Conservation (phyloP, 2,329 filamentous ascomycete genomes). For the Pyrenophora teres region DNA sequence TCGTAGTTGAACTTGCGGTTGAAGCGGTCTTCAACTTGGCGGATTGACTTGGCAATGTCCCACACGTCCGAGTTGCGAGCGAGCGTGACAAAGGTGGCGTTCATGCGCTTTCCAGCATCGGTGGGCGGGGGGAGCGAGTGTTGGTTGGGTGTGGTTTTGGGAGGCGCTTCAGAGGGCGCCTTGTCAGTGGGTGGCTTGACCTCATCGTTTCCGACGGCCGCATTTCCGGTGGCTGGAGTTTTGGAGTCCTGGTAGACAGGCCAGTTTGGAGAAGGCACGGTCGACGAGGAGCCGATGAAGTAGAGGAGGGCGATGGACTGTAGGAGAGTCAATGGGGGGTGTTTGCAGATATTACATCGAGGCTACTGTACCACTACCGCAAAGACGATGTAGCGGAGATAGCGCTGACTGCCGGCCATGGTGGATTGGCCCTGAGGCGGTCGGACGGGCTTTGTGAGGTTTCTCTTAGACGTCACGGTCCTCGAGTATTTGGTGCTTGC, state of each 20-base stretch:
- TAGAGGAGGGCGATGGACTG: conserved; percentile 75
- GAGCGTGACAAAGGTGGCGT: conserved; percentile 95
- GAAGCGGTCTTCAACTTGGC: conserved; percentile 96
- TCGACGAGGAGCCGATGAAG: conserved; percentile 72
- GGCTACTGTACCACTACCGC: conserved; percentile 71
- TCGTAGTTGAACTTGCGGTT: conserved; percentile 97
- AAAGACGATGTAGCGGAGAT: conserved; percentile 74
- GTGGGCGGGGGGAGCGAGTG: conserved; percentile 49
- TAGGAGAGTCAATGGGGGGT: conserved; percentile 14
- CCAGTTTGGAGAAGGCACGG: conserved; percentile 46
- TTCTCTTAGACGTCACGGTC: conserved; percentile 26
- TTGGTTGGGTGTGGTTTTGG: conserved; percentile 42
- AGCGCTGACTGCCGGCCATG: conserved; percentile 74
- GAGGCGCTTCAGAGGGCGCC: conserved; percentile 10
- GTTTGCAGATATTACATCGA: not conserved
- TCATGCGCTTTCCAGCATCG: conserved; percentile 76
- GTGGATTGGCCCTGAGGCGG: conserved; percentile 55
- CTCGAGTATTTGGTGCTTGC: conserved; percentile 33
- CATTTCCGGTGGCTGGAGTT: conserved; percentile 20
- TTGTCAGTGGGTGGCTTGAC: conserved; percentile 1
- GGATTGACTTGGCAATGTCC: conserved; percentile 96
- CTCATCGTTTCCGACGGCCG: conserved; percentile 17
- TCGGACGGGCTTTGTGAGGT: conserved; percentile 19
- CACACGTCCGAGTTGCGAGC: conserved; percentile 92
- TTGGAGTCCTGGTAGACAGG: conserved; percentile 33